Conservation (phyloP, 331 rosid genomes). For the Cydonia oblonga region DNA sequence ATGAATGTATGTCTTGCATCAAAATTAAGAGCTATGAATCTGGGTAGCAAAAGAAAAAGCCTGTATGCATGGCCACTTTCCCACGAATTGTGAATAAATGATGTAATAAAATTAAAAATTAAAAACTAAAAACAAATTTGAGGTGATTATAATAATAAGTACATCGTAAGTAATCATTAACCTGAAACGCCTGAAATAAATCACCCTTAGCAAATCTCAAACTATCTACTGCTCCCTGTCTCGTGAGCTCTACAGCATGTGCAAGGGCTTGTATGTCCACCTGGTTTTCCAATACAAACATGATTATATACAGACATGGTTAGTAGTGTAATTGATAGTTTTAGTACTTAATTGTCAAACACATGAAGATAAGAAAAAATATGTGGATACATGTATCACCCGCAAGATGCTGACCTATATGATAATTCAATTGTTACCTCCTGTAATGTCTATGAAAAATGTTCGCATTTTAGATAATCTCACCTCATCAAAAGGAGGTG, state of each 20-base stretch:
- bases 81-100: neutral
- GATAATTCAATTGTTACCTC: neutral
- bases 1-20: neutral
- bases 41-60: neutral
- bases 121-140: neutral
- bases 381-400: neutral
- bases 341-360: neutral
- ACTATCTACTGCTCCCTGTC: conserved; percentile 98
- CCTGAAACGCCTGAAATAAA: conserved; percentile 92
- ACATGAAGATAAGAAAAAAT: neutral
- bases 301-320: neutral
- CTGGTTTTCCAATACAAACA: conserved; percentile 38
- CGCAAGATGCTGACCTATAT: neutral
- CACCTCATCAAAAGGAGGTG: conserved; percentile 97
- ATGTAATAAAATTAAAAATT: neutral
- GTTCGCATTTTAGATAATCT: conserved; percentile 9
- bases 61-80: neutral
- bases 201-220: conserved; percentile 94
- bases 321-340: neutral
- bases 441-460: neutral
- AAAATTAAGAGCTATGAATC: neutral
- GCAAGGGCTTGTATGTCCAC: conserved; percentile 98
- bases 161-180: conserved; percentile 11
- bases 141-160: neutral
- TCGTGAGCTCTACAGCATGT: conserved; percentile 94